Conservation (phyloP, 257 asterid genomes). For the Forsythia viridissima region DNA sequence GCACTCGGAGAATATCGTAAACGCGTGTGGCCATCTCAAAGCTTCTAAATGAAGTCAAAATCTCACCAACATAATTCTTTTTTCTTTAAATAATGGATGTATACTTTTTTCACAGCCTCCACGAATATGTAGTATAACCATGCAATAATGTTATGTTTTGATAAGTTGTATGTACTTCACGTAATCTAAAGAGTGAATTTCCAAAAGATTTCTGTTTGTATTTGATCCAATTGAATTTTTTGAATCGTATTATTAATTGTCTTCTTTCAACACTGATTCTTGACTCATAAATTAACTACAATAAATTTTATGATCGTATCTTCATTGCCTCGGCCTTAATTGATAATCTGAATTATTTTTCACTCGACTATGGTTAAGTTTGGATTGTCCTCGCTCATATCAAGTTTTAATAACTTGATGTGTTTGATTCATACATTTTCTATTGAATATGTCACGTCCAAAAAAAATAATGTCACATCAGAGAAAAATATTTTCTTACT, state of each 20-base stretch:
- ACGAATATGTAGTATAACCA: not conserved
- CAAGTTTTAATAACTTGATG: not conserved
- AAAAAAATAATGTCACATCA: no score
- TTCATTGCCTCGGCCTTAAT: not conserved
- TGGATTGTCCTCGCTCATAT: not conserved
- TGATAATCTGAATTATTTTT: not conserved
- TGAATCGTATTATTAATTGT: not conserved
- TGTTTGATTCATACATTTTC: no score
- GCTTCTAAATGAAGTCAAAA: slow-evolving; percentile 23
- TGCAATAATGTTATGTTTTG: not conserved
- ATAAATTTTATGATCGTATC: no score
- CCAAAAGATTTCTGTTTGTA: no score
- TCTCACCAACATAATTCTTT: not conserved
- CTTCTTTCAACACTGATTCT: no score
- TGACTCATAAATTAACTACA: not conserved
- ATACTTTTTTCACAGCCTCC: not conserved
- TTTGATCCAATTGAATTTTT: no score
- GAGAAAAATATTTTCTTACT: no score
- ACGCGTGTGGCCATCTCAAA: slow-evolving; percentile 54
- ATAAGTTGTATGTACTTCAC: not conserved
- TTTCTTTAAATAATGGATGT: not conserved
- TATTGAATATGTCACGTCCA: no score
- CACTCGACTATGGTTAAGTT: not conserved
- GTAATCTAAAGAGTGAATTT: not conserved
- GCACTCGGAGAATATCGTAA: slow-evolving; percentile 81